Percentiles rank a stretch among this genome's conserved stretches.
Evolutionary conservation across 2,329 filamentous ascomycete species (phyloP).

Genomic region (Leptographium wingfieldii): DNA sequence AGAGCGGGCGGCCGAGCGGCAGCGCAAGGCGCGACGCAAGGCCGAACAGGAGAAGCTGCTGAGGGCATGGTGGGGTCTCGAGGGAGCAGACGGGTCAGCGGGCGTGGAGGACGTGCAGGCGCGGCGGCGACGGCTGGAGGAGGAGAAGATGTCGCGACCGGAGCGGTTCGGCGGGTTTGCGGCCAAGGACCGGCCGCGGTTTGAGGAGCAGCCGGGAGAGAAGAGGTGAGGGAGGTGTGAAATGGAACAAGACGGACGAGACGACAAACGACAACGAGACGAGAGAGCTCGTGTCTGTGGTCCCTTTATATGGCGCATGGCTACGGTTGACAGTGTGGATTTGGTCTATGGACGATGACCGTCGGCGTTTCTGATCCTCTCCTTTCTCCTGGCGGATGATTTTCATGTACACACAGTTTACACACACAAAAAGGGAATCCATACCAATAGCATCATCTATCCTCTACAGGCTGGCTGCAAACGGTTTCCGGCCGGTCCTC

Average conservation of each 20-base stretch:
- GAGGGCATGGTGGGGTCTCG: constrained; percentile 53
- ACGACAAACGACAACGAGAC: neutral
- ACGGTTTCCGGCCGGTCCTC: neutral
- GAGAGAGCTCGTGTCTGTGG: neutral
- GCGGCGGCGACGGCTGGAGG: constrained; percentile 33
- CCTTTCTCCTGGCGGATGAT: too few relatives aligned
- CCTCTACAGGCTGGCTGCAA: neutral
- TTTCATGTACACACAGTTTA: too few relatives aligned
- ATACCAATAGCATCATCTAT: too few relatives aligned
- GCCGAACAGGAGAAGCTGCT: constrained; percentile 52
- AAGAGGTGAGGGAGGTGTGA: neutral
- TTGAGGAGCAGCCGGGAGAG: constrained; percentile 4
- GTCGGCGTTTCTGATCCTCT: neutral
- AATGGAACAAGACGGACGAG: neutral
- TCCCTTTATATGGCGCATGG: neutral
- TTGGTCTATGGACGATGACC: neutral
- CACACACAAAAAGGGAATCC: too few relatives aligned
- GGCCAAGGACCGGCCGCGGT: constrained; percentile 23
- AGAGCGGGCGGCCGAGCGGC: constrained; percentile 54
- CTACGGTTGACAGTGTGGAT: neutral
- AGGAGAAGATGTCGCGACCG: constrained; percentile 38
- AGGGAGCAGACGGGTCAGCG: constrained; percentile 5
- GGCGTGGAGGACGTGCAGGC: constrained; percentile 30
- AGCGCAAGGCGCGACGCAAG: constrained; percentile 47
- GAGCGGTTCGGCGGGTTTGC: constrained; percentile 45